A percentile compares a stretch with the other conserved stretches of the same genome.
These are phyloP conservation scores for Panicum miliaceum DNA, from an alignment of 176 grass and related monocot species.

Conservation along the genomic window DNA sequence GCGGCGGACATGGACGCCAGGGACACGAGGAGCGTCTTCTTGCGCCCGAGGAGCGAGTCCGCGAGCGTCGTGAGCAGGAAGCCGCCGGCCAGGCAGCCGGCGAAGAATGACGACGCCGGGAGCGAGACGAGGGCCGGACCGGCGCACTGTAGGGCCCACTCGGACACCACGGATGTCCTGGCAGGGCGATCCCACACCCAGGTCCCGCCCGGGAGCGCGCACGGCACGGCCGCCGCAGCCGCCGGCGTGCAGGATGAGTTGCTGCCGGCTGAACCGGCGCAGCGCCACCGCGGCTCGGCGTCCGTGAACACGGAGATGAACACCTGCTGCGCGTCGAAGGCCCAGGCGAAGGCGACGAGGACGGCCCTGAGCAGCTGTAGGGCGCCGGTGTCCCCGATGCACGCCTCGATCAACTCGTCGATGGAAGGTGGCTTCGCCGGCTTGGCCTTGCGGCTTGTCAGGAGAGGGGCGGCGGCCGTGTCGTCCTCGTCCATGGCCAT, in stretches of 20 bases:
- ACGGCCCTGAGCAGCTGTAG: slow-evolving; percentile 58
- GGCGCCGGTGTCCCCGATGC: slow-evolving; percentile 46
- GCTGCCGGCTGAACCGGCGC: slow-evolving; percentile 8
- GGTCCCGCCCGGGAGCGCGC: slow-evolving; percentile 40
- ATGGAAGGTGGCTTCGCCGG: slow-evolving; percentile 40
- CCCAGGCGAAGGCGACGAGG: slow-evolving; percentile 59
- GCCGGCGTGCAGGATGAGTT: slow-evolving; percentile 34
- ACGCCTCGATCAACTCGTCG: slow-evolving; percentile 63
- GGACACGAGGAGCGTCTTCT: slow-evolving; percentile 61
- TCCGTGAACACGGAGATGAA: slow-evolving; percentile 85
- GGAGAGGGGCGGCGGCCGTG: slow-evolving; percentile 42
- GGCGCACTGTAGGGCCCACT: slow-evolving; percentile 70
- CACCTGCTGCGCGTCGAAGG: slow-evolving; percentile 82
- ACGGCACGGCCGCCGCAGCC: slow-evolving; percentile 21
- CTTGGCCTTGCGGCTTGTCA: slow-evolving; percentile 19
- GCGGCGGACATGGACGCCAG: slow-evolving; percentile 58
- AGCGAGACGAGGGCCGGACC: slow-evolving; percentile 59
- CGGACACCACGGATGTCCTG: slow-evolving; percentile 57
- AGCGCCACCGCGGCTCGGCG: slow-evolving; percentile 73
- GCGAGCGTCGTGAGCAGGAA: slow-evolving; percentile 69
- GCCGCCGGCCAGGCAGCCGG: slow-evolving; percentile 68
- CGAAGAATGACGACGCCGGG: slow-evolving; percentile 74
- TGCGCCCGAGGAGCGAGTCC: slow-evolving; percentile 74
- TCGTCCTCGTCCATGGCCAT: slow-evolving; percentile 33
- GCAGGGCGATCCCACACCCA: slow-evolving; percentile 62